Percentiles rank a stretch among this genome's conserved stretches.
Conservation (phyloP, 305 asterid genomes). For the Fraxinus platypoda region DNA sequence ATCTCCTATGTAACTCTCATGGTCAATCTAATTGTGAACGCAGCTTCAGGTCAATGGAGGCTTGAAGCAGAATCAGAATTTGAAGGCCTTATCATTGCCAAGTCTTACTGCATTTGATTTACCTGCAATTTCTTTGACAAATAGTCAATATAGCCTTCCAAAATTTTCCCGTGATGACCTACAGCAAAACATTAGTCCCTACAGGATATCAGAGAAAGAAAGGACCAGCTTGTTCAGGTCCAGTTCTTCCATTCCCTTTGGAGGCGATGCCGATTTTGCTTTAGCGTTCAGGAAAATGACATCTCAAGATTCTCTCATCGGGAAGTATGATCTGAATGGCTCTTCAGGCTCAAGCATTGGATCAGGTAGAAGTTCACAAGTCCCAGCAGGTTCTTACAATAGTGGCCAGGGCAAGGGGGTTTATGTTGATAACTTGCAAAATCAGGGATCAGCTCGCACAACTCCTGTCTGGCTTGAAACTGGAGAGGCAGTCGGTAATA, state of each 20-base stretch:
- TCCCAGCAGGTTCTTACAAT: conserved; percentile 47
- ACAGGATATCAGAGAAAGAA: conserved; percentile 32
- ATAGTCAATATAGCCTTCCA: neutral
- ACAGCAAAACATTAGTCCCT: neutral
- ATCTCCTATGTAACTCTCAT: neutral
- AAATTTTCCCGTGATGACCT: neutral
- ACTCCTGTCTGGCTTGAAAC: conserved; percentile 67
- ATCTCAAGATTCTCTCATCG: conserved; percentile 64
- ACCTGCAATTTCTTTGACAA: conserved; percentile 46
- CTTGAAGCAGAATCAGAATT: conserved; percentile 47
- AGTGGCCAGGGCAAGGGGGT: conserved; percentile 50
- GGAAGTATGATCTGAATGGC: conserved; percentile 61
- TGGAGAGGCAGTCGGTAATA: conserved; percentile 68
- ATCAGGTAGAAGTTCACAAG: conserved; percentile 72
- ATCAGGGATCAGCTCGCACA: conserved; percentile 46
- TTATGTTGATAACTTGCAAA: conserved; percentile 50
- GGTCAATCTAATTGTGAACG: conserved; percentile 21
- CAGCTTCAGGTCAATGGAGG: conserved; percentile 78
- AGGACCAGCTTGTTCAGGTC: conserved; percentile 44
- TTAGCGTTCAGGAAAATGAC: conserved; percentile 65
- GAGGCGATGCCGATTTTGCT: conserved; percentile 70
- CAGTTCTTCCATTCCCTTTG: conserved; percentile 52
- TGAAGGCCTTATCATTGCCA: conserved; percentile 58
- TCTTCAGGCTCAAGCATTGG: conserved; percentile 56
- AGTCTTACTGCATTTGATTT: conserved; percentile 57